Base-by-base conservation (phyloP, 345 rosid species). In the Theobroma cacao region DNA sequence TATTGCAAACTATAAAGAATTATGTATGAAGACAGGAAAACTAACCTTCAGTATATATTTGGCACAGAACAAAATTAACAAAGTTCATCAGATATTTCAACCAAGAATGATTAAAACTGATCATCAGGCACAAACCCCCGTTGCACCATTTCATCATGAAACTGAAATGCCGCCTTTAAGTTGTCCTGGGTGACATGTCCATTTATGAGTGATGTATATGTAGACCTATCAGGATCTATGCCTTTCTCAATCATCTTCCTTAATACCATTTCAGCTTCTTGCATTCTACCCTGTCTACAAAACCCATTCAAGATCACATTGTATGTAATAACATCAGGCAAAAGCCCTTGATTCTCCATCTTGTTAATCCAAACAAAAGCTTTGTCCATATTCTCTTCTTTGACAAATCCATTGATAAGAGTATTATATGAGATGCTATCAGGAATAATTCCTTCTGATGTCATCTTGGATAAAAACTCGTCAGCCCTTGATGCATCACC, bases 101-200 rank as follows among this genome's bases (percentile, higher is more conserved):
- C 13, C 9, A 33, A 75, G 73, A 55, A 61, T 72, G 65, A 53
- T 76, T 83, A 87, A 75, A 89, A 93, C 22, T 81, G 74, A 79
- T 88, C 97, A 75, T 94, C 98, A 8, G 95, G 98, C 70, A 89
- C 90, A 80, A 94, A 89, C 17, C 98, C 97, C 79, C 90, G 87
- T 67, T 77, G 89, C 76, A 94, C 78, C 97, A 94, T 94, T 85
- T 94, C 94, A 78, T 91, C 91, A 78, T 94, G 98, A 77, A 87
- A 89, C 55, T 89, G 84, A 88, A 94, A 94, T 55, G 97, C 97
- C 74, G 87, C 96, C 41, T 86, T 89, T 80, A 92, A 83, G 86
- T 90, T 91, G 80, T 91, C 94, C 66, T 81, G 91, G 59, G 83
- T 80, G 68, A 90, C 97, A 81, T 87, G 86, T 50, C 98, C 97